Percentiles rank a stretch among this genome's conserved stretches.
Conservation (phyloP, 2,329 filamentous ascomycete species). For the Nigrograna mackinnonii region DNA sequence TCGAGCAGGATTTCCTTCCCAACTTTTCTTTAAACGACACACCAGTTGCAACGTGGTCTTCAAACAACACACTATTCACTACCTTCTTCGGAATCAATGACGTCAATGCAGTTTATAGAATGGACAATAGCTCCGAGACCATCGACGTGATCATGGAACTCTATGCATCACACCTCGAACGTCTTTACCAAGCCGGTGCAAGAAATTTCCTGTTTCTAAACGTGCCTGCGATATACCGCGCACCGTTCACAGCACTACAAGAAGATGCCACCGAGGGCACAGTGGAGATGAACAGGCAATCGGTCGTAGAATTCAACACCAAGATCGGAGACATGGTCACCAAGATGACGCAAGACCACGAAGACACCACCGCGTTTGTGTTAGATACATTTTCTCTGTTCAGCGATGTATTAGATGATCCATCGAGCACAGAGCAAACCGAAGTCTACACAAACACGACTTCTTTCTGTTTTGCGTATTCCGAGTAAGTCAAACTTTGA, state of each 20-base stretch:
- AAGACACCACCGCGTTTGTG: slow-evolving; percentile 52
- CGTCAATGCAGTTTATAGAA: slow-evolving; percentile 54
- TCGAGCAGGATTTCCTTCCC: neutral
- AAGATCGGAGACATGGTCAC: slow-evolving; percentile 47
- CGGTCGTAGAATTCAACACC: slow-evolving; percentile 56
- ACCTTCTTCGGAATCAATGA: slow-evolving; percentile 63
- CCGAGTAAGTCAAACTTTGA: slow-evolving; percentile 52
- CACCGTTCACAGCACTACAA: slow-evolving; percentile 52
- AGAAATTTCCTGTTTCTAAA: slow-evolving; percentile 56
- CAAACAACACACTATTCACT: slow-evolving; percentile 50
- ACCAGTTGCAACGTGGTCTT: slow-evolving; percentile 9
- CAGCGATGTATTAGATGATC: slow-evolving; percentile 56
- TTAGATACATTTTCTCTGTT: slow-evolving; percentile 60
- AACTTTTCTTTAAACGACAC: neutral
- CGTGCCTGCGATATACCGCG: slow-evolving; percentile 54
- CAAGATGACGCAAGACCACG: slow-evolving; percentile 40
- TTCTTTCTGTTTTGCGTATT: slow-evolving; percentile 57
- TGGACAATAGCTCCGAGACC: slow-evolving; percentile 36
- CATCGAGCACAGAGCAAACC: slow-evolving; percentile 54
- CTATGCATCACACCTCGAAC: slow-evolving; percentile 41
- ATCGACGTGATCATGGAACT: slow-evolving; percentile 36
- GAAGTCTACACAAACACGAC: slow-evolving; percentile 59
- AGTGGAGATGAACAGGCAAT: slow-evolving; percentile 22
- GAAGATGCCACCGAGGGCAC: slow-evolving; percentile 39
- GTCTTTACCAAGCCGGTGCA: slow-evolving; percentile 50